Evolutionary conservation across 495 filamentous ascomycete genomes (phyloP), one percentile per base, ranked within the genome.

Genomic region (Thozetella sp.): DNA sequence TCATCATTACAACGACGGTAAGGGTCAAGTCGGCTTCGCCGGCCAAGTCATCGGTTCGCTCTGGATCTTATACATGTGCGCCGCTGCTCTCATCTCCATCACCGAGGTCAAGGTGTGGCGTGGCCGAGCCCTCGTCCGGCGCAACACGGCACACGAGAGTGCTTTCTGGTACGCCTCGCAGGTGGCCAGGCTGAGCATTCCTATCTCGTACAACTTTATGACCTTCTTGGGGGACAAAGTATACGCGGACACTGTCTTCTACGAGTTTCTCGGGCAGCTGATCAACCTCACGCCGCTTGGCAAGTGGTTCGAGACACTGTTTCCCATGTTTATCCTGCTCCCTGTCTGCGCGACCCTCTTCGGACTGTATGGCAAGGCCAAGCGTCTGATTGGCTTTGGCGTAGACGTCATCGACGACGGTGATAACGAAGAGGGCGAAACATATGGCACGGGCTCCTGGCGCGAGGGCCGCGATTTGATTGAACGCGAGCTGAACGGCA

Each of bases 91-190:
- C 46, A 89, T 87, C 56, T 92, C 92, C 34, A 85, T 99, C 62
- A 89, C 86, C 43, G 90, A 94, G 63, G 92, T 94, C 65, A 94
- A 94, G 66, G 90, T 97, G 25, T 99, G 95, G 95, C 89, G 95
- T 54, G 93, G 94, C 52, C 86, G 95, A 23, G 94, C 94, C 1
- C 79, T 99, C 17, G 94, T 98, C 43, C 88, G 84, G 51, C 87
- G 95, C 57, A 93, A 93, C 63, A 99, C 95, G 0, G 94, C 94
- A 54, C 87, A 86, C 30, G 94, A 97, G 70, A 91, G 88, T 53
- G 95, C 95, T 2, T 94, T 93, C 59, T 99, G 95, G 92, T 99
- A 97, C 73, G 88, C 92, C 11, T 86, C 88, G 25, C 91, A 97
- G 63, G 90, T 97, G 25, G 93, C 95, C 10, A 88, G 90, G 54